Evolutionary conservation across 2,329 filamentous ascomycete species (phyloP), one percentile per base, ranked within the genome.

Genomic region (Penicillium sp.): DNA sequence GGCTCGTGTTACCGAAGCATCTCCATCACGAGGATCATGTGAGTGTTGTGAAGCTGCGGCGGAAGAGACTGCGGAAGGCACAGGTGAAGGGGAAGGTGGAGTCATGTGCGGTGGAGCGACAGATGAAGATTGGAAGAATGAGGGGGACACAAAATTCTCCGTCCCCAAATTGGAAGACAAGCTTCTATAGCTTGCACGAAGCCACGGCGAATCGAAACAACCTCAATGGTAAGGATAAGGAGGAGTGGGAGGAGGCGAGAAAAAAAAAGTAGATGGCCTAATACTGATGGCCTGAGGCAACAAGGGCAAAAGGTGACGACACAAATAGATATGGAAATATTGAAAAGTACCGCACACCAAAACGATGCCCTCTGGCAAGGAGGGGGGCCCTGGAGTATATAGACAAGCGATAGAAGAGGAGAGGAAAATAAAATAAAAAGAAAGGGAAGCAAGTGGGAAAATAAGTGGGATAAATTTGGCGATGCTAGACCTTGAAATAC

Each of bases 31-130:
- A 55, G 61, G 68, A 50, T 74, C 69, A 59, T 73, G 68, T 51
- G 72, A 77, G 58, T 72, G 71, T 63, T 74, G 66, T 47, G 76
- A 76, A 29, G 72, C 63, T 58, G 72, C 67, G 55, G 71, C 68
- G 45, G 76, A 76, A 31, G 78, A 79, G 60, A 73, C 64, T 68
- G 73, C 67, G 57, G 77, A 78, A 55, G 76, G 74, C 56, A 72
- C 74, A 61, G 78, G 76, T 60, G 76, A 74, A 58, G 68, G 63
- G 61, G 71, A 70, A 66, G 66, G 66, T 57, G 72, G 72, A 74
- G 74, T 75, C 70, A 74, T 75, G 71, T 75, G 72, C 69, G 70
- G 61, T 70, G 61, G 53, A 60, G 63, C 47, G 53, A 61, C 46
- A 56, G 54, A 60, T 59, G 62, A 57, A 59, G 55, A 40, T 34